Base-by-base conservation (phyloP, 306 rosid genomes). In the Glycyrrhiza uralensis region DNA sequence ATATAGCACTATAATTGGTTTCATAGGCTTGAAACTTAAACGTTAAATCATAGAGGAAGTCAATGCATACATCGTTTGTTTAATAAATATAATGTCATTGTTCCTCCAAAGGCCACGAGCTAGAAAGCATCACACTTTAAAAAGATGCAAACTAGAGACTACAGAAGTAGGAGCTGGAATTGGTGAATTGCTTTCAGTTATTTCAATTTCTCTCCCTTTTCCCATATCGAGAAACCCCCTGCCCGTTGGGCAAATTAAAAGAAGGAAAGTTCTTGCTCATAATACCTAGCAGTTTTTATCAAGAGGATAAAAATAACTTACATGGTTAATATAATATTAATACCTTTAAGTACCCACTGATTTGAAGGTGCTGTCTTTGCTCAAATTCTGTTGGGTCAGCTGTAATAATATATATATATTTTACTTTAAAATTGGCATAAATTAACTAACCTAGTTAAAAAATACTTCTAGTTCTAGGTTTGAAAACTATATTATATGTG, bases 11-110 rank as follows among this genome's bases (percentile, higher is more conserved):
- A n/a, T n/a, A 41, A 29, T 32, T 29, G 41, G 55, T 72, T 55
- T 60, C 58, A 3, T 39, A 60, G 23, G 29, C 35, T 51, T 45
- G 52, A 51, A 78, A 52, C 42, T 15, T 23, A 5, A 44, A 10
- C 22, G 18, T 35, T 76, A 76, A 59, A 77, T 46, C 52, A 14
- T 12, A 7, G 57, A 72, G 35, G 58, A 77, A 59, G 76, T 77
- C 72, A 77, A 58, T 58, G n/a, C 28, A 7, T 15, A 10, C 4
- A 52, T 61, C 4, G 14, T 29, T 29, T 41, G 28, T 24, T 20
- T 22, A 47, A 67, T 49, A 4, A 55, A 38, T 52, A 29, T 23
- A n/a, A 22, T 69, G 76, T 30, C 12, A 22, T 60, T 49, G 39
- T 60, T 54, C 49, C 65, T 38, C 13, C 15, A 52, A 70, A 57